Base-by-base conservation (phyloP, 495 filamentous ascomycete species). In the Durotheca rogersii region DNA sequence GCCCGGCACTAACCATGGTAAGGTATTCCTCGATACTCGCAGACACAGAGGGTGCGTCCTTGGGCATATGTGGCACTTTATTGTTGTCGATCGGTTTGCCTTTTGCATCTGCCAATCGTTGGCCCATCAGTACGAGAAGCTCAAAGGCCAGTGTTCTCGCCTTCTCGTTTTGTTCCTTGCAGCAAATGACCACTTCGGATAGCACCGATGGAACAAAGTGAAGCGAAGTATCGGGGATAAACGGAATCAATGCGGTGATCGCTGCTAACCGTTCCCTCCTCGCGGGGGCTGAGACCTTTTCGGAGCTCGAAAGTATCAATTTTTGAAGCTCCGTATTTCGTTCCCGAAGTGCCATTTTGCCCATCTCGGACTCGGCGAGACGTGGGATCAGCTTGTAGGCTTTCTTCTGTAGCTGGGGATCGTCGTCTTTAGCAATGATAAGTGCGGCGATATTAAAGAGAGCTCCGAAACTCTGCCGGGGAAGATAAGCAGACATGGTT, bases 361-460 rank as follows among this genome's bases (percentile, higher is more conserved):
- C 94, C 19, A 71, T 76, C n/a, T 83, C 77, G 5, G 90, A 91
- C 21, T 87, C 82, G 2, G 87, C 85, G 33, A 98, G 79, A 21
- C 92, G 82, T 6, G 93, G 92, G 43, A 98, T 89, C 38, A 98
- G 76, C 69, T 97, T 96, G 76, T 97, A 98, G 2, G 93, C 92
- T 71, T 98, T 98, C 81, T 98, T 98, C 67, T 97, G 90, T n/a
- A 98, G 76, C 62, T 96, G 92, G 18, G 93, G 86, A 53, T 97
- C 94, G 25, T 83, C 77, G 37, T 80, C 70, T 55, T 82, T 84
- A 56, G 84, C 81, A 45, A 97, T 79, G 40, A 96, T 85, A 9
- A 86, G 74, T 0, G 88, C 76, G 4, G 92, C 87, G 50, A 96
- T 88, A 47, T 77, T 79, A 70, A 97, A 96, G 2, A 98, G 81